Evolutionary conservation across 2,329 filamentous ascomycete species (phyloP).

Genomic region (Magnaporthiopsis rhizophila): DNA sequence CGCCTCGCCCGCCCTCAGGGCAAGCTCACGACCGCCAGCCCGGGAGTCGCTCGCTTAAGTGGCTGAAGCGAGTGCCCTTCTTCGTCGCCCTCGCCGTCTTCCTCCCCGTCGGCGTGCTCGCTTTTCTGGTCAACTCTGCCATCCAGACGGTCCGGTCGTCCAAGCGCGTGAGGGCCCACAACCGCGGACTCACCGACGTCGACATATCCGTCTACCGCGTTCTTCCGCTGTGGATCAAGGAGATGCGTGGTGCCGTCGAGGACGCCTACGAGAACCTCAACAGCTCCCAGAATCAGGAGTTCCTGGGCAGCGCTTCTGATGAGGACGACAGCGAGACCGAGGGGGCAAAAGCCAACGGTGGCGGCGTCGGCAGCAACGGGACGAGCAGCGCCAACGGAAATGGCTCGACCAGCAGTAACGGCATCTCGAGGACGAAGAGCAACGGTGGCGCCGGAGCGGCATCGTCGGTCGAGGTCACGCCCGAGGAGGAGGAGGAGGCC

Average conservation of each 20-base stretch:
- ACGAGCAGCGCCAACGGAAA: conserved; percentile 7
- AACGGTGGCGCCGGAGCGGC: conserved; percentile 2
- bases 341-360: conserved; percentile 15
- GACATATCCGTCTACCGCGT: conserved; percentile 60
- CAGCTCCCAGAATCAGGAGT: conserved; percentile 61
- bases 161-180: conserved; percentile 68
- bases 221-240: conserved; percentile 67
- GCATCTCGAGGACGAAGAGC: conserved; percentile 6
- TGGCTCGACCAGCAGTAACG: neutral
- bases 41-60: conserved; percentile 26
- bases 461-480: neutral
- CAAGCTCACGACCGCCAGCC: neutral
- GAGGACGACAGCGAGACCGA: conserved; percentile 23
- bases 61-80: conserved; percentile 13
- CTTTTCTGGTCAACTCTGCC: conserved; percentile 58
- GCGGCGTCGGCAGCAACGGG: conserved; percentile 12
- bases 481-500: conserved; percentile 24
- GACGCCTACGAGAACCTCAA: conserved; percentile 68
- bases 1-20: no score
- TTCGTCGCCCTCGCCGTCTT: conserved; percentile 57
- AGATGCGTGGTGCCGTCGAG: conserved; percentile 69
- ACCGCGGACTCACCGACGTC: conserved; percentile 60
- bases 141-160: conserved; percentile 70
- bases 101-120: conserved; percentile 69
- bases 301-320: conserved; percentile 51